Evolutionary conservation across 2,329 filamentous ascomycete genomes (phyloP), one percentile per base, ranked within the genome.

Genomic region (Pleurostoma richardsiae): DNA sequence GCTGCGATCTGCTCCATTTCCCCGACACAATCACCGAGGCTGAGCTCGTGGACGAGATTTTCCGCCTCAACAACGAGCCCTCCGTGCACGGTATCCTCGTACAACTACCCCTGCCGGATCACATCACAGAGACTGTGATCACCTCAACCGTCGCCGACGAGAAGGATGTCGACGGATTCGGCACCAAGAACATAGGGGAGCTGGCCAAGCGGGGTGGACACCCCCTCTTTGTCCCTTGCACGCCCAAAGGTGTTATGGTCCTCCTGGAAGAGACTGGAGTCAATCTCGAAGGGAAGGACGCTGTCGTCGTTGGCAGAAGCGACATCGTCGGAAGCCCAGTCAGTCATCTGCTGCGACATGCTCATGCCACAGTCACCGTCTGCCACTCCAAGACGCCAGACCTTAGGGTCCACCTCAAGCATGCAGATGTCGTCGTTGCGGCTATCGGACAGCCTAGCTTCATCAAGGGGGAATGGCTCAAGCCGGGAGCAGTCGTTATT

Each of bases 141-240:
- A 99, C 94, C 30, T 95, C 90, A 42, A 86, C 90, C 26, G 94
- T 99, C 19, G 79, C 88, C 40, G 87, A 92, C 59, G 88, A 94
- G 69, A 99, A 99, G 72, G 94, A 99, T 74, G 94, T 99, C 44
- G 94, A 99, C 69, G 94, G 94, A 44, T 99, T 99, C 62, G 92
- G 94, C 47, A 86, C 90, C 47, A 80, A 79, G 61, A 99, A 96
- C 72, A 96, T 99, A 63, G 94, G 94, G 54, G 92, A 97, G 73
- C 80, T 99, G 57, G 91, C 94, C 59, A 99, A 99, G 79, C 85
- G 90, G 58, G 92, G 94, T 43, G 94, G 94, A 40, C 82, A 80
- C 55, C 94, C 94, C 41, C 77, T 89, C 52, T 99, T 99, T 71
- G 82, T 88, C 40, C 94, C 94, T 41, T 99, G 94, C 77, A 99